Base-by-base conservation (phyloP, 495 filamentous ascomycete genomes). In the Lasiosphaeriaceae sp. region DNA sequence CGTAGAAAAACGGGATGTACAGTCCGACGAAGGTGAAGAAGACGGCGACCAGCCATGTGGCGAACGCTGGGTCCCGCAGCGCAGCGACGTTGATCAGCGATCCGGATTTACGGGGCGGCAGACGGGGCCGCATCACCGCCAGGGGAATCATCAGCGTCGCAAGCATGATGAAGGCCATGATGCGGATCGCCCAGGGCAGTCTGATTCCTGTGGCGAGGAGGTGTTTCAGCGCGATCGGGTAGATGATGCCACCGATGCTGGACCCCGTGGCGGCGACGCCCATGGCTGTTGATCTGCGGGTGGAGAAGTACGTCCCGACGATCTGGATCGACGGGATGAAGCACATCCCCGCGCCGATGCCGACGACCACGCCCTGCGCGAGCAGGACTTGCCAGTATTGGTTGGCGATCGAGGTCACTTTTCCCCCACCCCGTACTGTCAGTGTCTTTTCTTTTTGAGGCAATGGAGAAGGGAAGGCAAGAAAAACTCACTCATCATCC, bases 161-260 rank as follows among this genome's bases (percentile, higher is more conserved):
- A 9, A 85, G 64, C 54, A 78, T 77, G 20, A 89, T 71, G 52
- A 89, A 80, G 0, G 78, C 87, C 47, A 89, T 70, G 61, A 87
- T 81, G 5, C 87, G 77, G 26, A 80, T 83, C 3, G 86, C 74
- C 86, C 86, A 89, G 11, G 75, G 83, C 50, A 86, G 88, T 16
- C 86, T 86, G 19, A 89, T 61, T 3, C 59, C 53, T 0, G 80
- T 77, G 6, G 83, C 64, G 21, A 87, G 74, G 26, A 87, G 74
- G 3, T 64, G 64, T 58, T 86, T 76, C 4, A 89, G 71, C 59
- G 85, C 80, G 14, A 89, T 62, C 0, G 87, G 83, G 54, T 86
- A 88, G 12, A 90, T 71, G 24, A 88, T 80, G 19, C 86, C 86
- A 2, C 85, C 86, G 1, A 91, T 61, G n/a, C 80, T 83, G 9